A percentile compares a stretch with the other conserved stretches of the same genome.
phyloP scores from a whole-genome alignment of 2,329 filamentous ascomycete species.

The Pseudogymnoascus sp. region DNA sequence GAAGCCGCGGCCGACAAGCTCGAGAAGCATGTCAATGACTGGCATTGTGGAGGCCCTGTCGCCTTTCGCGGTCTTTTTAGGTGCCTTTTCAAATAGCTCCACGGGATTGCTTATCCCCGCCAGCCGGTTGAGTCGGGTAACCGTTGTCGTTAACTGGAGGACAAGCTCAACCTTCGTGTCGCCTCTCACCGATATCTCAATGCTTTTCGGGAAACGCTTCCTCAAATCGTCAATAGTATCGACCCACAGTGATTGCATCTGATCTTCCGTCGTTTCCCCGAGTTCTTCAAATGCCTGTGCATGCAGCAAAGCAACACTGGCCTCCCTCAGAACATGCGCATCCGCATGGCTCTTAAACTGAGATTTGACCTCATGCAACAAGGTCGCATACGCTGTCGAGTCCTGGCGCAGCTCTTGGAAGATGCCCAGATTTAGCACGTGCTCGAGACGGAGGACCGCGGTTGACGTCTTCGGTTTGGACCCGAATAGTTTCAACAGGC shows the following conservation, averaged over 20 bases:
- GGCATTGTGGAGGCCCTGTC: slow-evolving; percentile 35
- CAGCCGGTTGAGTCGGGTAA: slow-evolving; percentile 74
- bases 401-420: slow-evolving; percentile 87
- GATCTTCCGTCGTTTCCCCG: slow-evolving; percentile 74
- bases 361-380: slow-evolving; percentile 86
- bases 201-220: slow-evolving; percentile 34
- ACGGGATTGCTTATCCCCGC: slow-evolving; percentile 72
- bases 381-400: slow-evolving; percentile 65
- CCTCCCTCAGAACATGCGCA: slow-evolving; percentile 75
- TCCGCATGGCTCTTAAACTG: slow-evolving; percentile 93
- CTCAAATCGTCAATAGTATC: slow-evolving; percentile 67
- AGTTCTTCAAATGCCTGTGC: slow-evolving; percentile 82
- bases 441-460: slow-evolving; percentile 76
- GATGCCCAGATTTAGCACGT: slow-evolving; percentile 75
- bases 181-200: slow-evolving; percentile 65
- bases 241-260: slow-evolving; percentile 79
- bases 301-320: slow-evolving; percentile 72
- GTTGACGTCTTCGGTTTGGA: slow-evolving; percentile 81
- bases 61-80: slow-evolving; percentile 30
- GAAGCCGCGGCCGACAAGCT: slow-evolving; percentile 66
- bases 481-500: slow-evolving; percentile 85
- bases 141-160: slow-evolving; percentile 61
- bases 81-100: slow-evolving; percentile 61
- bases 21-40: slow-evolving; percentile 61
- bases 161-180: slow-evolving; percentile 59